Percentiles rank a stretch among this genome's conserved stretches.
Conservation (phyloP, 257 asterid species). For the Phtheirospermum japonicum region DNA sequence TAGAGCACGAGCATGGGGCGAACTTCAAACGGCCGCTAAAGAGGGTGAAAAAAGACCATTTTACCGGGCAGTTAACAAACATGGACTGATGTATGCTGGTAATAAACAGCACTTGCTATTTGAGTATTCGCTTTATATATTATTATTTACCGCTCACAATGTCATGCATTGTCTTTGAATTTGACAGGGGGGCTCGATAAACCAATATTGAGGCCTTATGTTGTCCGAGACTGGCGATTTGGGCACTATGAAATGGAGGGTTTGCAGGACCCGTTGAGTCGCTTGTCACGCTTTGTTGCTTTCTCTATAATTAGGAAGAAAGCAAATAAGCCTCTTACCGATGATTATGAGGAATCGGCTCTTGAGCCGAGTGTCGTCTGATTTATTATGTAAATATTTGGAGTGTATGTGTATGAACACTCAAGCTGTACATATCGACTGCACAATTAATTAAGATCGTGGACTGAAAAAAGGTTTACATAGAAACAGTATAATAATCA, state of each 20-base stretch:
- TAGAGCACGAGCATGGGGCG: constrained; percentile 69
- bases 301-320: constrained; percentile 39
- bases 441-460: too few relatives aligned
- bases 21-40: constrained; percentile 69
- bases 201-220: constrained; percentile 58
- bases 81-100: constrained; percentile 97
- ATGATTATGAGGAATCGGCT: constrained; percentile 45
- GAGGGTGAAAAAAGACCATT: constrained; percentile 75
- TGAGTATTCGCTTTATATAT: background rate
- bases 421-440: too few relatives aligned
- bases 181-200: constrained; percentile 81
- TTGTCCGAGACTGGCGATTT: constrained; percentile 81
- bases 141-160: background rate
- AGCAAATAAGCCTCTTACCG: constrained; percentile 31
- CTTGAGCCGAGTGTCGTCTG: constrained; percentile 39
- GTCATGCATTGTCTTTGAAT: background rate
- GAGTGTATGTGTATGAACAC: too few relatives aligned
- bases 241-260: constrained; percentile 94
- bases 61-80: constrained; percentile 67
- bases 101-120: constrained; percentile 14
- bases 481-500: too few relatives aligned
- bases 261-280: constrained; percentile 87
- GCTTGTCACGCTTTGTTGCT: constrained; percentile 49
- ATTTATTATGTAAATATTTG: background rate
- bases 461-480: too few relatives aligned